phyloP scores from a whole-genome alignment of 2,329 filamentous ascomycete species.

The Tolypocladium tundrense region DNA sequence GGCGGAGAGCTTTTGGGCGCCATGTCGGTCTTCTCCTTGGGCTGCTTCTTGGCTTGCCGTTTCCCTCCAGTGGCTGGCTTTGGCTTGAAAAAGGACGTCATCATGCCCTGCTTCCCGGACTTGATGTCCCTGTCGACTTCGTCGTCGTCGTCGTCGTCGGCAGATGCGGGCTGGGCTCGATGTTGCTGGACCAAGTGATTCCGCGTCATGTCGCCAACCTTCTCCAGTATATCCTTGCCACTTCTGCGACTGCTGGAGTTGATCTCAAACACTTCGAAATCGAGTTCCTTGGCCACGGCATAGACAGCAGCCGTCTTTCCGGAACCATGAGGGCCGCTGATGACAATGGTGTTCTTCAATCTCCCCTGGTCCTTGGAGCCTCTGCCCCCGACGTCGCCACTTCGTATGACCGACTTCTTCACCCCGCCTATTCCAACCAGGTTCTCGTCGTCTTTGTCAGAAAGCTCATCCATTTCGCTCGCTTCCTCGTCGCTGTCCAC shows the following conservation, averaged over 20 bases:
- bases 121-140: slow-evolving; percentile 41
- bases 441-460: slow-evolving; percentile 50
- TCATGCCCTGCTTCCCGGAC: slow-evolving; percentile 64
- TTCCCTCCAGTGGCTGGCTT: slow-evolving; percentile 24
- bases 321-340: slow-evolving; percentile 82
- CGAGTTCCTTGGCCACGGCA: slow-evolving; percentile 83
- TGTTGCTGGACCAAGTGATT: slow-evolving; percentile 73
- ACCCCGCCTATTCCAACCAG: slow-evolving; percentile 20
- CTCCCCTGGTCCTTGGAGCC: slow-evolving; percentile 33
- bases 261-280: slow-evolving; percentile 92
- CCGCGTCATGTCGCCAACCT: slow-evolving; percentile 90
- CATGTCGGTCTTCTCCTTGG: slow-evolving; percentile 17
- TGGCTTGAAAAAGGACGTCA: slow-evolving; percentile 71
- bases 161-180: slow-evolving; percentile 20
- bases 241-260: slow-evolving; percentile 74
- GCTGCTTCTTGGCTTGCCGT: slow-evolving; percentile 13
- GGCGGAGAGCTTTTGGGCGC: slow-evolving; percentile 18
- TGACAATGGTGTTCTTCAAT: slow-evolving; percentile 65
- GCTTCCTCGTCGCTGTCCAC: slow-evolving; percentile 69
- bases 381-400: slow-evolving; percentile 23
- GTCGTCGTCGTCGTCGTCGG: slow-evolving; percentile 14
- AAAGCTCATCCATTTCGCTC: slow-evolving; percentile 58
- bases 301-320: slow-evolving; percentile 92
- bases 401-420: slow-evolving; percentile 46
- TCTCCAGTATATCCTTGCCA: slow-evolving; percentile 83